These are phyloP conservation scores for Cytospora piceicola DNA, from an alignment of 2,329 filamentous ascomycete genomes.

Conservation along the genomic window DNA sequence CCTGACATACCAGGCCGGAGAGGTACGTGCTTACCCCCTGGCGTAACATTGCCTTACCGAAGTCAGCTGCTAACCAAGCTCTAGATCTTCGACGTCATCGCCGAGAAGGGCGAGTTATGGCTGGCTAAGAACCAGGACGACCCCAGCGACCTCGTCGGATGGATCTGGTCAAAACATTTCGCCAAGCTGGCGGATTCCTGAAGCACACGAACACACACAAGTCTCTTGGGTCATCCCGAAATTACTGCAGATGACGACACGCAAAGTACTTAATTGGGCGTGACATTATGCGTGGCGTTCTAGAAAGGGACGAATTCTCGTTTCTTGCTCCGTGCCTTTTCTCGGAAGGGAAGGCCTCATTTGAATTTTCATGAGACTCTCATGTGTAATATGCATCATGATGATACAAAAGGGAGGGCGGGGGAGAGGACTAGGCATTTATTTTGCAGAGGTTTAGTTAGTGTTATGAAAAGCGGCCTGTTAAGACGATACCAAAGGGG, in stretches of 20 bases:
- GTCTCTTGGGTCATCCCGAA: background rate
- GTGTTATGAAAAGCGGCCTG: constrained; percentile 27
- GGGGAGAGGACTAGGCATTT: constrained; percentile 6
- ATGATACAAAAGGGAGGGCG: constrained; percentile 25
- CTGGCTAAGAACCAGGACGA: constrained; percentile 98
- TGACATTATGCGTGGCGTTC: constrained; percentile 25
- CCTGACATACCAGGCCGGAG: constrained; percentile 90
- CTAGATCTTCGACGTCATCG: constrained; percentile 87
- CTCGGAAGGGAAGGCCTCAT: background rate
- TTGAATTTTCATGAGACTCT: constrained; percentile 17
- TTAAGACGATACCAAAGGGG: constrained; percentile 28
- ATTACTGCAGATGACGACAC: constrained; percentile 14
- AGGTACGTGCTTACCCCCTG: constrained; percentile 56
- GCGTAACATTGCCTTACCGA: background rate
- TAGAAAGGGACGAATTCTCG: constrained; percentile 9
- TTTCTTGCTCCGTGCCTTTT: constrained; percentile 10
- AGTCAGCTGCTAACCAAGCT: constrained; percentile 12
- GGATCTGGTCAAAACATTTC: constrained; percentile 99
- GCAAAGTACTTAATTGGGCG: constrained; percentile 4
- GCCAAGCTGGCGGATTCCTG: constrained; percentile 63
- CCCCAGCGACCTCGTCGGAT: constrained; percentile 75
- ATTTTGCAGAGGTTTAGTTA: constrained; percentile 22
- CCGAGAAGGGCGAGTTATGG: constrained; percentile 96
- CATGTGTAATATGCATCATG: constrained; percentile 30
- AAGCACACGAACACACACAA: constrained; percentile 3